A percentile compares a stretch with the other conserved stretches of the same genome.
These are phyloP conservation scores for Fusarium proliferatum DNA, from an alignment of 2,329 filamentous ascomycete genomes.

Conservation along the genomic window DNA sequence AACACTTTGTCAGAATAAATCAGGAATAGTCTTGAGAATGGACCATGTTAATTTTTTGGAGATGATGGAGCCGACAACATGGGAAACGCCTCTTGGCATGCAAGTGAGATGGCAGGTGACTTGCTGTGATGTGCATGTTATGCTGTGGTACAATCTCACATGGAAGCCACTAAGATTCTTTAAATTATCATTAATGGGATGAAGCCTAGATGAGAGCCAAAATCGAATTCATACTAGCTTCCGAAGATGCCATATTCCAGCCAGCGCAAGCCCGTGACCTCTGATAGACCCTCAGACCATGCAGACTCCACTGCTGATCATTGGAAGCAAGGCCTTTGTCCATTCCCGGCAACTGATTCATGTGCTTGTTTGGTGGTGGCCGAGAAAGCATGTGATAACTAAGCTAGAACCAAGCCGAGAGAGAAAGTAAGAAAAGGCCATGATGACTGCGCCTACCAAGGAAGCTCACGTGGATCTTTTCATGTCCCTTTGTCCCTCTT, in stretches of 20 bases:
- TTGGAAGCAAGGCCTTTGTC: background rate
- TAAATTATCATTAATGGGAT: background rate
- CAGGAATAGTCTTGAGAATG: too few relatives aligned
- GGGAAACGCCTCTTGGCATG: background rate
- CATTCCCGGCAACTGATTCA: constrained; percentile 28
- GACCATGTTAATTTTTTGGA: background rate
- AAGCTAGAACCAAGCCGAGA: constrained; percentile 17
- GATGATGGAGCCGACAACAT: background rate
- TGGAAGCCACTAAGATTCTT: background rate
- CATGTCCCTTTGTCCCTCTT: background rate
- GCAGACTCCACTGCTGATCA: constrained; percentile 8
- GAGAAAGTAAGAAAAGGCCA: constrained; percentile 25
- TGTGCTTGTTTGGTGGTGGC: constrained; percentile 8
- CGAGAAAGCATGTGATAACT: constrained; percentile 41
- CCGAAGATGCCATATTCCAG: background rate
- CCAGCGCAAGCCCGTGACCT: background rate
- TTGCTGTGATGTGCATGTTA: background rate
- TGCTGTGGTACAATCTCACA: background rate
- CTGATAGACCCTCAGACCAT: background rate
- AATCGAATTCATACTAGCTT: background rate
- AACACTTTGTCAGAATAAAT: too few relatives aligned
- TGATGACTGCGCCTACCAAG: constrained; percentile 34
- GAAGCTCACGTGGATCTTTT: constrained; percentile 39
- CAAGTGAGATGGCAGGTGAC: background rate
- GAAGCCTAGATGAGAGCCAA: background rate